Evolutionary conservation across 116 monocot genomes (phyloP), one percentile per base, ranked within the genome.

Genomic region (Posidonia oceanica): DNA sequence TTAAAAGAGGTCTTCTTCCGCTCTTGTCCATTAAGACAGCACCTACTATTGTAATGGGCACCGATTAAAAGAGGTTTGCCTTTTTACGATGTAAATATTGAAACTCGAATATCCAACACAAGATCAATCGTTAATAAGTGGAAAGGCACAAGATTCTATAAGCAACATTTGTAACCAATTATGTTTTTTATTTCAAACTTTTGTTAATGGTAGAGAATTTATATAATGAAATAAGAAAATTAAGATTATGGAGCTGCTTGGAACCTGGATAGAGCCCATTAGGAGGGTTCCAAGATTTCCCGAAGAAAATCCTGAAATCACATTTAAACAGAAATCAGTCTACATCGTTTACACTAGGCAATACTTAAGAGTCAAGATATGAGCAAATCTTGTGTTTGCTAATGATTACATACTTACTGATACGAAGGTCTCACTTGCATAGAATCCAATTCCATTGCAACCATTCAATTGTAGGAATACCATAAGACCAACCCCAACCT

Each of bases 401-500:
- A 38, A 54, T 52, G 3, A 22, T 22, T 13, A 44, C 3, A 53
- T 70, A 90, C 90, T 86, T 73, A 84, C 89, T 22, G 86, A 76
- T 57, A 67, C 75, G 71, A 93, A 86, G n/a, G 71, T 83, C 41
- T 79, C 64, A 65, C 86, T 89, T 21, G 81, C 80, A 68, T 93
- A 93, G 53, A 93, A 89, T 20, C 39, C 68, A 38, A 93, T 72
- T 36, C 82, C 93, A 73, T 84, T 87, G 59, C 84, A 68, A 6
- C 89, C 93, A 12, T 86, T 84, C 53, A 89, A 61, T 78, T 88
- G 93, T 67, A 89, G 93, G 69, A 89, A 75, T 3, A 77, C 71
- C 83, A 88, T 84, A 13, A 93, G 62, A 12, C 86, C 83, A 67
- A 84, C 86, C 77, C 80, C 86, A 16, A 93, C 72, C 93, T 90